Percentiles rank a stretch among this genome's conserved stretches.
Evolutionary conservation across 2,329 filamentous ascomycete genomes (phyloP).

Genomic region (Colletotrichum lindemuthianum): DNA sequence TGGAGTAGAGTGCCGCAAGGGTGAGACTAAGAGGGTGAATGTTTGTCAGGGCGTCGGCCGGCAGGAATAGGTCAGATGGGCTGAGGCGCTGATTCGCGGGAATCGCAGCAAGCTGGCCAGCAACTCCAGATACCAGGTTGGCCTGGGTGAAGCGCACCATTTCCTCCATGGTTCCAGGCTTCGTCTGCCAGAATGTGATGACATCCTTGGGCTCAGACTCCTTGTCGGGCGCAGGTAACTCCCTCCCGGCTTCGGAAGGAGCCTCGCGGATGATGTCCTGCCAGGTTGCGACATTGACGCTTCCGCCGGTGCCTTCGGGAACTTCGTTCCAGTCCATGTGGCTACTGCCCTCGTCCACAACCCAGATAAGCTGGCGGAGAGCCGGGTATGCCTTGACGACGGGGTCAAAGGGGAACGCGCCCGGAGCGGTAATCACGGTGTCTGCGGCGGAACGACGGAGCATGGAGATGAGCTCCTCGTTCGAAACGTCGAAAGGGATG

Average conservation of each 20-base stretch:
- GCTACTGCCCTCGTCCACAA: conserved; percentile 87
- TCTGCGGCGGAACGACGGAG: conserved; percentile 80
- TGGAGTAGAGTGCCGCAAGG: conserved; percentile 83
- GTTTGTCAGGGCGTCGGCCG: conserved; percentile 82
- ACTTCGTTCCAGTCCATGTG: conserved; percentile 97
- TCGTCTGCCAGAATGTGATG: conserved; percentile 74
- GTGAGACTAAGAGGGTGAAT: conserved; percentile 84
- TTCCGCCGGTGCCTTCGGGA: conserved; percentile 78
- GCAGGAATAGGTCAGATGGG: conserved; percentile 82
- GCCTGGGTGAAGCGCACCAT: conserved; percentile 84
- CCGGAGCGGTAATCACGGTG: conserved; percentile 84
- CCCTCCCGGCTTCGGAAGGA: conserved; percentile 64
- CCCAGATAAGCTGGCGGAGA: conserved; percentile 87
- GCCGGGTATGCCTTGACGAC: conserved; percentile 75
- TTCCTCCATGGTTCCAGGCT: conserved; percentile 65
- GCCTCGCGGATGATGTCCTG: conserved; percentile 84
- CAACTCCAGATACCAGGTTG: conserved; percentile 89
- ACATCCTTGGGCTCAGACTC: conserved; percentile 64
- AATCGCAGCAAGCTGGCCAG: conserved; percentile 79
- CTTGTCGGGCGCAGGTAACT: conserved; percentile 72
- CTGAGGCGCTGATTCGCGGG: conserved; percentile 79
- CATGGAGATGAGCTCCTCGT: conserved; percentile 75
- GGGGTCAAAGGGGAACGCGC: conserved; percentile 82
- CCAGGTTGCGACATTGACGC: conserved; percentile 89
- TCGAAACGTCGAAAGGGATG: conserved; percentile 82